Base-by-base conservation (phyloP, 148 eudicot genomes). In the Chenopodium suecicum region DNA sequence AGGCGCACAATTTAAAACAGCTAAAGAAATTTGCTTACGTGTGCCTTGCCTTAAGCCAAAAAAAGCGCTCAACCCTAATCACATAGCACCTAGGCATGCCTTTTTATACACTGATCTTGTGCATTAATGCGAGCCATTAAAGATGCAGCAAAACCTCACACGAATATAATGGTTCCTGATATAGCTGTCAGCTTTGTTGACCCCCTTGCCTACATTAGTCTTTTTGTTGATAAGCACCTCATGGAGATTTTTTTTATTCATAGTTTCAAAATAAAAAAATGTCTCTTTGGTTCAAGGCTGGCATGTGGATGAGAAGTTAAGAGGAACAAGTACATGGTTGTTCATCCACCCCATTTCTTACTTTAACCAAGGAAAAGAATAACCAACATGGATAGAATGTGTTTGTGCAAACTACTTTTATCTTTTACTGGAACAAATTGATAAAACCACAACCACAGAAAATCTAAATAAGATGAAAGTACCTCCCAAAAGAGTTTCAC, bases 401-500 rank as follows among this genome's bases (percentile, higher is more conserved):
- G n/a, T 68, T 47, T 4, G 32, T 4, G 17, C 25, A 0, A 29
- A 56, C 67, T 32, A n/a, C 17, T 58, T 41, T 27, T 34, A 44
- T 56, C 58, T 16, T 48, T 34, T 58, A 32, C 29, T 41, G 78
- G 62, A 71, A 63, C 37, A 70, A 60, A 17, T 1, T 46, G 73
- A 29, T 76, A 76, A 2, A 29, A 31, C 31, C 44, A 6, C 44
- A 41, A 41, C 44, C 7, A 63, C 6, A 67, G n/a, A 31, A 16
- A 69, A 70, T 12, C 23, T 32, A 12, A 1, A 56, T 47, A 74
- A 46, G 46, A 54, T 37, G 46, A 76, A 68, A 29, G 29, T 93
- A 95, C 99, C 98, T 95, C 97, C 99, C 99, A 95, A 79, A 95
- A 95, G 70, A 95, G 91, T 86, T 94, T 95, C 32, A 95, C 86